phyloP scores from a whole-genome alignment of 2,329 filamentous ascomycete genomes.

The Xylariomycetidae sp. region DNA sequence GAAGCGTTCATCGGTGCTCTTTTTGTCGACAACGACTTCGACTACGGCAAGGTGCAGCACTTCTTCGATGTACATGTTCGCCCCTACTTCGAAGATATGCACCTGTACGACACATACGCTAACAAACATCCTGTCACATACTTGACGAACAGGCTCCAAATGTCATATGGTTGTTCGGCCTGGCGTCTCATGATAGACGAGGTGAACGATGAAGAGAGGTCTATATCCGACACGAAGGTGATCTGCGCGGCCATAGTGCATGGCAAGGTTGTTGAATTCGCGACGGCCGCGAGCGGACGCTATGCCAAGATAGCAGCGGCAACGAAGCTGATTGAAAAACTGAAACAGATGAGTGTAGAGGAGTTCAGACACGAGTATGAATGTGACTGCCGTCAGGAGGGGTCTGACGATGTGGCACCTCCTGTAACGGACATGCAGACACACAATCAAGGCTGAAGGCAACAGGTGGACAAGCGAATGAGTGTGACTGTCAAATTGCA shows the following conservation, averaged over 20 bases:
- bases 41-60: conserved; percentile 64
- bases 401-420: no score
- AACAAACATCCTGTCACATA: conserved; percentile 80
- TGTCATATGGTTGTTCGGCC: conserved; percentile 58
- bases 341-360: conserved; percentile 40
- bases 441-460: no score
- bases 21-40: conserved; percentile 82
- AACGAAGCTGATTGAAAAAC: conserved; percentile 47
- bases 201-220: conserved; percentile 34
- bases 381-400: conserved; percentile 54
- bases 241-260: conserved; percentile 76
- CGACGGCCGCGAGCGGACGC: conserved; percentile 57
- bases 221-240: conserved; percentile 45
- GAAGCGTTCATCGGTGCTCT: conserved; percentile 87
- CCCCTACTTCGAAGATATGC: conserved; percentile 81
- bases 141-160: conserved; percentile 59
- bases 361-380: conserved; percentile 57
- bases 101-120: conserved; percentile 80
- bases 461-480: no score
- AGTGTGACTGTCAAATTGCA: no score
- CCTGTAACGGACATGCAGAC: no score
- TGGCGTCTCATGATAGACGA: conserved; percentile 54
- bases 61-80: conserved; percentile 76
- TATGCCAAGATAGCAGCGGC: conserved; percentile 70
- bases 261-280: conserved; percentile 59